Base-by-base conservation (phyloP, 129 eudicot genomes). In the Mikania micrantha region DNA sequence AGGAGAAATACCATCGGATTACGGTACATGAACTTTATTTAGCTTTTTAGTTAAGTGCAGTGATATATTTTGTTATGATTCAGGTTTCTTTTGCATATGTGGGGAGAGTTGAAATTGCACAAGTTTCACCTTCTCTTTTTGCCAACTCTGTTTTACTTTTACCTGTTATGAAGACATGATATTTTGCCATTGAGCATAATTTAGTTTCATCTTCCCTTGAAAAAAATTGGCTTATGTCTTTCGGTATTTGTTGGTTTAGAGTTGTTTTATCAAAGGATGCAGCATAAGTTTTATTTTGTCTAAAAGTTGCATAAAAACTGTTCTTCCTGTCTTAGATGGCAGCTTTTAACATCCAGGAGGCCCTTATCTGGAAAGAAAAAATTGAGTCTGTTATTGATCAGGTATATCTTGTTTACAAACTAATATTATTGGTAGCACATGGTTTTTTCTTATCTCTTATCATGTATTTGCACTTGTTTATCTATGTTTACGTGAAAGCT, bases 321-420 rank as follows among this genome's bases (percentile, higher is more conserved):
- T 54, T 12, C 42, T 66, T 74, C 66, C 31, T 71, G 77, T 81
- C 79, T 70, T 77, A 93, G 99, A 86, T 93, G 99, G 99, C 99
- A 66, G 99, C 99, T 76, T 93, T 89, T 64, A 93, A 93, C 90
- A 93, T 93, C 70, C 99, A 93, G 85, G 99, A 93, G 80, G 99
- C 99, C 61, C 80, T 93, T 31, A 78, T 89, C 59, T 93, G 99
- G 99, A 93, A 89, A 87, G 99, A 89, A 67, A 93, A 93, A 85
- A 89, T 93, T 29, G 99, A 93, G 82, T 90, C 88, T 66, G 96
- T 93, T 63, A 93, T 93, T 75, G 99, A 93, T 74, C 99, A 84
- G 96, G 96, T 93, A 40, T 39, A 76, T 27, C 34, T 64, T 66
- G 54, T 56, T 62, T 59, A 32, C 31, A 45, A 36, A 72, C 45